Conservation (phyloP, 2,329 filamentous ascomycete genomes). For the Colletotrichum brevisporum region DNA sequence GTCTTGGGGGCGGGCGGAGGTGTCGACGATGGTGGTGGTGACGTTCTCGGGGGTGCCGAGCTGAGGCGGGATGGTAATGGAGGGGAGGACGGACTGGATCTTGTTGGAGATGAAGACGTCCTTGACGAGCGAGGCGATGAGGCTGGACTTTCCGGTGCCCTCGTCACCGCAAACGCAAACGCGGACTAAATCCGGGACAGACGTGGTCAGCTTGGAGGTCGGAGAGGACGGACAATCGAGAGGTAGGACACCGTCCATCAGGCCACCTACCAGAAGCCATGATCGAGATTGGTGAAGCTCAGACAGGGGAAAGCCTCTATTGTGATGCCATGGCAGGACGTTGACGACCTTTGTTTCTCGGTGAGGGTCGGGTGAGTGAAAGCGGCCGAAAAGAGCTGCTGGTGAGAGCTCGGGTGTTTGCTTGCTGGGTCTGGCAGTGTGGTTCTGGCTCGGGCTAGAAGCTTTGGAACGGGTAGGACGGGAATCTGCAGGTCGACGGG, state of each 20-base stretch:
- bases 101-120: slow-evolving; percentile 96
- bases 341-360: neutral
- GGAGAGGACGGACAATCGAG: neutral
- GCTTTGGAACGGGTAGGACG: slow-evolving; percentile 34
- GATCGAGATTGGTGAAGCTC: slow-evolving; percentile 18
- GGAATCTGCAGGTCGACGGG: slow-evolving; percentile 37
- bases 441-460: slow-evolving; percentile 20
- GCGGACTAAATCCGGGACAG: slow-evolving; percentile 70
- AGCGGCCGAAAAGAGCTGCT: neutral
- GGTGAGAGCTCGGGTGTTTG: neutral
- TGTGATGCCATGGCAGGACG: slow-evolving; percentile 34
- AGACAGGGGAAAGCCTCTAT: slow-evolving; percentile 16
- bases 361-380: neutral
- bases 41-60: slow-evolving; percentile 96
- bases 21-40: slow-evolving; percentile 97
- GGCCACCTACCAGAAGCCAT: slow-evolving; percentile 43
- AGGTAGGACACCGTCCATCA: slow-evolving; percentile 22
- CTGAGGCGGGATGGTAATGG: slow-evolving; percentile 94
- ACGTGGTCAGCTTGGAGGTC: slow-evolving; percentile 32
- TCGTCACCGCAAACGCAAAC: slow-evolving; percentile 98
- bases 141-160: slow-evolving; percentile 88
- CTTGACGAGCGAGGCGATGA: slow-evolving; percentile 96
- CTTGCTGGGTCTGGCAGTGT: neutral
- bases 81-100: slow-evolving; percentile 93
- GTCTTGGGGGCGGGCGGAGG: slow-evolving; percentile 94